These are phyloP conservation scores for Verticillium dahliae DNA, from an alignment of 2,329 filamentous ascomycete genomes.

Conservation along the genomic window DNA sequence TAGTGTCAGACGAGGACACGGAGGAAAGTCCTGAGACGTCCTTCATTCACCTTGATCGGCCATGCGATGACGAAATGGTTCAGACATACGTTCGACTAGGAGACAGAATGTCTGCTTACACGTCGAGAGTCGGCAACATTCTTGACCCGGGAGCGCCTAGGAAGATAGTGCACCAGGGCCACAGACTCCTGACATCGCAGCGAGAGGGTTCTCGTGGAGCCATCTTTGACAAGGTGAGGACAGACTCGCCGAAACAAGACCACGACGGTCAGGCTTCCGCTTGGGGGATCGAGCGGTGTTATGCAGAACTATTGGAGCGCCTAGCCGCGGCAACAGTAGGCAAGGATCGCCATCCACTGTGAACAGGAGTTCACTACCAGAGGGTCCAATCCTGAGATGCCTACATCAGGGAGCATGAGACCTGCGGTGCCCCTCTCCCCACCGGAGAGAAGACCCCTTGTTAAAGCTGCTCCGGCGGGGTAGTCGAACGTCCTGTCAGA, in stretches of 20 bases:
- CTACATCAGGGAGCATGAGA: not conserved
- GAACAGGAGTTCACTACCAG: not conserved
- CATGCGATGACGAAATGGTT: slow-evolving; percentile 51
- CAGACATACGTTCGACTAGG: slow-evolving; percentile 48
- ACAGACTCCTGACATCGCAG: not conserved
- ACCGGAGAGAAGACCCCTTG: not conserved
- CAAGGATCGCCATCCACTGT: not conserved
- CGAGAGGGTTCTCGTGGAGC: not conserved
- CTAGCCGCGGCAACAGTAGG: not conserved
- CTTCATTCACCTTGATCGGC: slow-evolving; percentile 47
- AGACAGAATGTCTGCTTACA: slow-evolving; percentile 36
- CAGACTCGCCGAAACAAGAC: not conserved
- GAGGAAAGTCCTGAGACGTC: slow-evolving; percentile 18
- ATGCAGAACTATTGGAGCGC: slow-evolving; percentile 1
- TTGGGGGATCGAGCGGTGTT: not conserved
- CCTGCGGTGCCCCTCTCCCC: not conserved
- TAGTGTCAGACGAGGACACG: not conserved
- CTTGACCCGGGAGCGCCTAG: slow-evolving; percentile 15
- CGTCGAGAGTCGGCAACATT: slow-evolving; percentile 46
- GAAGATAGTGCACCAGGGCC: slow-evolving; percentile 15
- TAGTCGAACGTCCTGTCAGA: not conserved
- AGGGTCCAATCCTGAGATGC: not conserved
- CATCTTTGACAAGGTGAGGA: not conserved
- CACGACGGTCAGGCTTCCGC: not conserved
- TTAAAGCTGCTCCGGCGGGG: not conserved